Evolutionary conservation across 192 early-diverging fungal genomes (phyloP), one percentile per base, ranked within the genome.

Genomic region (Podila clonocystis): DNA sequence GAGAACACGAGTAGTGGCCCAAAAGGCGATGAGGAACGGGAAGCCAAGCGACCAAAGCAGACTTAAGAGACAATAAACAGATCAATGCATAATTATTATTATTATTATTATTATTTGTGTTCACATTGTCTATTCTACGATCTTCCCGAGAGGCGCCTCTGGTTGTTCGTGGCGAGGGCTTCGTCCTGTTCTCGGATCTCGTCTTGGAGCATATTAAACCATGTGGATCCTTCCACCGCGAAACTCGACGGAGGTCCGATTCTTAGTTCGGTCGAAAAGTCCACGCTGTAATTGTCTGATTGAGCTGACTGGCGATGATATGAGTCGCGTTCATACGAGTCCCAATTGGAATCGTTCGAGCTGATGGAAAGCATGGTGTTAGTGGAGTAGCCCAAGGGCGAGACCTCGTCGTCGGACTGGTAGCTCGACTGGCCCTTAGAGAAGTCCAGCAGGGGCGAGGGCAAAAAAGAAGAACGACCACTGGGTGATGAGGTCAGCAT

Each of bases 331-430:
- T 78, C 75, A 49, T 62, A 57, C 17, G 50, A n/a, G 3, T 79
- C 70, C 76, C 76, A 79, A 3, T 60, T 68, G 2, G 76, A 79
- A 26, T 79, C 76, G 15, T 72, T 72, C 5, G 76, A 72, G 26
- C 76, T 38, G 30, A 68, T 79, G 7, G 76, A 79, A 2, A 79
- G 65, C 76, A 79, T 64, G 9, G 65, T 72, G 28, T 79, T 72
- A 2, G 70, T 79, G 0, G 76, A 79, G 9, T 28, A 72, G 3
- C 38, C 41, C 24, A 62, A 12, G 9, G 76, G 76, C 4, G 76
- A 79, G 11, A 50, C 52, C 48, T 79, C 76, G 20, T 79, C 76
- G 19, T 79, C 76, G 24, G 76, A 72, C 28, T 72, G 70, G 33
- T 30, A 78, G 59, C 26, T 60, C 20, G 55, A 57, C 5, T 79